Percentiles rank a stretch among this genome's conserved stretches.
phyloP scores from a whole-genome alignment of 352 stramenopile species.

The Phytophthora fragariae region DNA sequence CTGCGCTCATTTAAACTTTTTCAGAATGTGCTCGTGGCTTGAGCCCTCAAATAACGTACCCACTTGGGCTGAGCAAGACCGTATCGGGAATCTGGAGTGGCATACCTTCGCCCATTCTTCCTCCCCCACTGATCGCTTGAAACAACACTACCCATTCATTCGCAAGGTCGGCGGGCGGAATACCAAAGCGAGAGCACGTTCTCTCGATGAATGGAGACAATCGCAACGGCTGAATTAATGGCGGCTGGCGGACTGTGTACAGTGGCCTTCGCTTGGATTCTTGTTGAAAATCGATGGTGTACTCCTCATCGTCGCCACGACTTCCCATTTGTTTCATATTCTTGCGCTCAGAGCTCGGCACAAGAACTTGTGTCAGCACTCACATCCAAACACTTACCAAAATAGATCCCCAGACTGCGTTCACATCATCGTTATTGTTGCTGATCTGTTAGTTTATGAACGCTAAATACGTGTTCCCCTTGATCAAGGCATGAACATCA shows the following conservation, averaged over 20 bases:
- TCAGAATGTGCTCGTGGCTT: neutral
- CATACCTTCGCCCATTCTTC: slow-evolving; percentile 31
- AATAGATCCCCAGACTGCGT: slow-evolving; percentile 20
- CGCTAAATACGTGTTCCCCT: neutral
- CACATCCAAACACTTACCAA: slow-evolving; percentile 2
- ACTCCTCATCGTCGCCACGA: slow-evolving; percentile 8
- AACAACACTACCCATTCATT: slow-evolving; percentile 72
- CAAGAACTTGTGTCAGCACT: neutral
- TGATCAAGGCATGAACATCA: neutral
- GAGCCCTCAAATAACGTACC: slow-evolving; percentile 30
- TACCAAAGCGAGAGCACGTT: slow-evolving; percentile 33
- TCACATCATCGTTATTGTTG: neutral
- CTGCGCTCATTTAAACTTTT: slow-evolving; percentile 26
- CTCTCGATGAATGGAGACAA: slow-evolving; percentile 49
- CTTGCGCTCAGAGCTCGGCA: neutral
- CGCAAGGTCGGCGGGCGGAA: slow-evolving; percentile 45
- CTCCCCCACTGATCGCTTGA: slow-evolving; percentile 47
- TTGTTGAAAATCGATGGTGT: neutral
- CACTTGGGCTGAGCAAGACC: slow-evolving; percentile 62
- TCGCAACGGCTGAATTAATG: slow-evolving; percentile 60
- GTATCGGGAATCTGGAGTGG: slow-evolving; percentile 65
- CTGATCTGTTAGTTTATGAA: neutral
- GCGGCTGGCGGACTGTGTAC: slow-evolving; percentile 56
- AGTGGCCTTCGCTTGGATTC: slow-evolving; percentile 34
- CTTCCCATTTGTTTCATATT: slow-evolving; percentile 13